Base-by-base conservation (phyloP, 371 early-diverging fungal species). In the Rhizopus delemar region DNA sequence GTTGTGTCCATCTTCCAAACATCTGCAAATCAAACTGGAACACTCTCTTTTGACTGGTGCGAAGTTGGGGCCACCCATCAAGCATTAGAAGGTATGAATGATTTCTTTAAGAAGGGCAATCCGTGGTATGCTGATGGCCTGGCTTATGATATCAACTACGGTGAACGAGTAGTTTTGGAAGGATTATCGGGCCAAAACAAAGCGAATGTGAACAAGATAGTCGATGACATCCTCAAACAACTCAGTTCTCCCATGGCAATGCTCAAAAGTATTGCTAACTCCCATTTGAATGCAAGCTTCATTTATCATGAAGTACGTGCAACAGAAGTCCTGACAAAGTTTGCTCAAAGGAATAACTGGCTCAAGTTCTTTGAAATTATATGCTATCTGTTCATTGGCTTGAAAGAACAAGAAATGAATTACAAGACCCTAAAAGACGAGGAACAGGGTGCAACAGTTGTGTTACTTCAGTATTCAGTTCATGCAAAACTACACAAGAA, bases 181-280 rank as follows among this genome's bases (percentile, higher is more conserved):
- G 62, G 51, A 11, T 62, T 49, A 7, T 62, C 41, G 1, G 53
- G 57, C 4, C 57, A 62, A 41, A 33, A 48, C 39, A 53, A 52
- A 12, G 57, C 29, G n/a, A 53, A 38, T 33, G 38, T 46, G 46
- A 12, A 49, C 35, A 62, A 56, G 53, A 57, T 56, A 32, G 45
- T 62, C 32, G 62, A 62, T 33, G 62, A 53, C 22, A 53, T 53
- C 29, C 15, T 45, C n/a, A 57, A 62, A 36, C 46, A 57, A 53
- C n/a, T 62, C 43, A 38, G 46, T 28, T 41, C 29, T 12, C 51
- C 53, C 53, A 51, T 62, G 28, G 12, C 13, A 13, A 62, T 57
- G 62, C 31, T 57, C 3, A 62, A 62, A 50, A 53, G 48, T 4
- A 57, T 57, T 45, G 57, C 48, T 5, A 62, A 43, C 15, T 36